Evolutionary conservation across 768 basidiomycete species (phyloP).

Genomic region (Mycena galericulata): DNA sequence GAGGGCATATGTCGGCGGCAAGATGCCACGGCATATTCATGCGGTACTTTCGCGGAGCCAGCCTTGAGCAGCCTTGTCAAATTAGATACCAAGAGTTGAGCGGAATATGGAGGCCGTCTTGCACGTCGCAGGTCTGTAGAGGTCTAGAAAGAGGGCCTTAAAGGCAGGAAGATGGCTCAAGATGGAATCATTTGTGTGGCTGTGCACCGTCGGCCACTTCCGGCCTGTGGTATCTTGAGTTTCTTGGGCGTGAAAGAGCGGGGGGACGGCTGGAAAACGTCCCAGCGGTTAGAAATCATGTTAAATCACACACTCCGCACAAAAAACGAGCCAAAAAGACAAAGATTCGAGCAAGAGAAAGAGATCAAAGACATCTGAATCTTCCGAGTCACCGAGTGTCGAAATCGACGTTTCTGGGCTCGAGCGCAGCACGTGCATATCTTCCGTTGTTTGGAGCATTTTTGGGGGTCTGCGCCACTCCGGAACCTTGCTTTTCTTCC

Average conservation of each 20-base stretch:
- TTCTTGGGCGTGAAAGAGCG: background rate
- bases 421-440: conserved; percentile 66
- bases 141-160: too few relatives aligned
- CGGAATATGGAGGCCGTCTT: too few relatives aligned
- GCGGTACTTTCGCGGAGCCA: too few relatives aligned
- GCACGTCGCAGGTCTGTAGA: too few relatives aligned
- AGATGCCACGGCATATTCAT: too few relatives aligned
- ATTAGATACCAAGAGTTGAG: too few relatives aligned
- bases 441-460: conserved; percentile 49
- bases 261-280: too few relatives aligned
- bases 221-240: background rate
- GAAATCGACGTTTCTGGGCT: conserved; percentile 49
- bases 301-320: background rate
- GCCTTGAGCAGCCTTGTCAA: too few relatives aligned
- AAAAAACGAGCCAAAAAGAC: background rate
- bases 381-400: conserved; percentile 29
- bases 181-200: background rate
- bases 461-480: conserved; percentile 50
- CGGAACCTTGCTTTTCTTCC: conserved; percentile 33
- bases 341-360: background rate
- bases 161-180: too few relatives aligned
- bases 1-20: too few relatives aligned
- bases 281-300: background rate
- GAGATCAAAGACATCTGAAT: conserved; percentile 18
- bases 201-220: background rate